These are phyloP conservation scores for Alternaria burnsii DNA, from an alignment of 2,329 filamentous ascomycete species.

Conservation along the genomic window DNA sequence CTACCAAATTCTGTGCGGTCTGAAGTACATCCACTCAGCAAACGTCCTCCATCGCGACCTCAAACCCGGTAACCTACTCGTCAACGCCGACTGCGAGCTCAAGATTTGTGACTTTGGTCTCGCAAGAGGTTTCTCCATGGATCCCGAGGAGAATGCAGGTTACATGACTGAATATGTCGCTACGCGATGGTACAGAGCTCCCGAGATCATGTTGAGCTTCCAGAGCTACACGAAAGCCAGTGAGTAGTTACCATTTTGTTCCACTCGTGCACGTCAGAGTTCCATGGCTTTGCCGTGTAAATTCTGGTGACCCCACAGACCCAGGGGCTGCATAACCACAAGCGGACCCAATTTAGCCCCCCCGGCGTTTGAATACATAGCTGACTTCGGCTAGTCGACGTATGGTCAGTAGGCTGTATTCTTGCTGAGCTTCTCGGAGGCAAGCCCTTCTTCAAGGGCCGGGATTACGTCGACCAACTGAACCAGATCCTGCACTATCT, in stretches of 20 bases:
- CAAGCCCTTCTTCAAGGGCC: conserved; percentile 98
- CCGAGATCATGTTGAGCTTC: conserved; percentile 99
- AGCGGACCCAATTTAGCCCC: conserved; percentile 10
- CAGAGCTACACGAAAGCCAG: conserved; percentile 99
- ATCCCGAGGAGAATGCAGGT: conserved; percentile 96
- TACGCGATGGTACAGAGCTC: conserved; percentile 97
- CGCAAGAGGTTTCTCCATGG: conserved; percentile 93
- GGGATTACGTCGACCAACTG: conserved; percentile 98
- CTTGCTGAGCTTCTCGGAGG: conserved; percentile 94
- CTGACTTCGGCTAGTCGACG: conserved; percentile 74
- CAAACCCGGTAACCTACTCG: conserved; percentile 95
- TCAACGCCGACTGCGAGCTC: conserved; percentile 98
- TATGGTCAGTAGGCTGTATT: conserved; percentile 99
- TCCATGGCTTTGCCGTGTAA: conserved; percentile 5
- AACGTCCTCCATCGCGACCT: conserved; percentile 97
- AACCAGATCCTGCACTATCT: conserved; percentile 99
- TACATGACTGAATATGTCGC: conserved; percentile 99
- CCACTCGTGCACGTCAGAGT: not conserved
- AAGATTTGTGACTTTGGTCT: conserved; percentile 99
- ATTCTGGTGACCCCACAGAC: conserved; percentile 1
- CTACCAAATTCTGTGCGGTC: conserved; percentile 97
- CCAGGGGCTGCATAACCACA: conserved; percentile 13
- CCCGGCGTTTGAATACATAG: conserved; percentile 16
- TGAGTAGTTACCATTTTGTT: conserved; percentile 7
- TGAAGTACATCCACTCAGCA: conserved; percentile 99